Evolutionary conservation across 768 basidiomycete genomes (phyloP).

Genomic region (Phallus indusiatus): DNA sequence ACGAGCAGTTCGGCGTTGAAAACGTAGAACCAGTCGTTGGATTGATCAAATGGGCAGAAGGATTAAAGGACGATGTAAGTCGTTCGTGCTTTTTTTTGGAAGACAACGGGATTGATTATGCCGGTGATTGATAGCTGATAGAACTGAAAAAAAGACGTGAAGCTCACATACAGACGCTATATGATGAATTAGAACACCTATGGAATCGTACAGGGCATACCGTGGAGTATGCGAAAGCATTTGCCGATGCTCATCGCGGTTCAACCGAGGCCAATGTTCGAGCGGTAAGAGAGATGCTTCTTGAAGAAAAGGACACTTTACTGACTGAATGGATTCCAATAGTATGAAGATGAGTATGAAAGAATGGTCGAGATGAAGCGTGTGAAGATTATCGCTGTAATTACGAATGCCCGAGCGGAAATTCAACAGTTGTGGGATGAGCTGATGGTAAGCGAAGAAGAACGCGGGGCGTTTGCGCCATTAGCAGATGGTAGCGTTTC

Average conservation of each 20-base stretch:
- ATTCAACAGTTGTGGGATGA: conserved; percentile 79
- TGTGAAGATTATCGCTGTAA: conserved; percentile 79
- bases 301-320: neutral
- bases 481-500: conserved; percentile 64
- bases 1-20: conserved; percentile 46
- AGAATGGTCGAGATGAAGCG: conserved; percentile 85
- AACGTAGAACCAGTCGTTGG: conserved; percentile 70
- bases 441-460: conserved; percentile 76
- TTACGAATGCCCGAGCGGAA: conserved; percentile 71
- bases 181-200: conserved; percentile 84
- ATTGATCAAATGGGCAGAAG: conserved; percentile 64
- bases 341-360: conserved; percentile 83
- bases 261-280: conserved; percentile 66
- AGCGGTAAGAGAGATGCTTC: conserved; percentile 29
- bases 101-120: no score
- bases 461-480: conserved; percentile 69
- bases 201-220: conserved; percentile 82
- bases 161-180: conserved; percentile 83
- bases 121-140: conserved; percentile 34
- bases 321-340: neutral
- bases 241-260: conserved; percentile 78
- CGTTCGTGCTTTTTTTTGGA: neutral
- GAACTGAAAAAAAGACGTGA: conserved; percentile 70
- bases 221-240: conserved; percentile 80
- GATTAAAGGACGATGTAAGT: conserved; percentile 34